Percentiles rank a stretch among this genome's conserved stretches.
Conservation (phyloP, 2,329 filamentous ascomycete species). For the Penicillium sp. region DNA sequence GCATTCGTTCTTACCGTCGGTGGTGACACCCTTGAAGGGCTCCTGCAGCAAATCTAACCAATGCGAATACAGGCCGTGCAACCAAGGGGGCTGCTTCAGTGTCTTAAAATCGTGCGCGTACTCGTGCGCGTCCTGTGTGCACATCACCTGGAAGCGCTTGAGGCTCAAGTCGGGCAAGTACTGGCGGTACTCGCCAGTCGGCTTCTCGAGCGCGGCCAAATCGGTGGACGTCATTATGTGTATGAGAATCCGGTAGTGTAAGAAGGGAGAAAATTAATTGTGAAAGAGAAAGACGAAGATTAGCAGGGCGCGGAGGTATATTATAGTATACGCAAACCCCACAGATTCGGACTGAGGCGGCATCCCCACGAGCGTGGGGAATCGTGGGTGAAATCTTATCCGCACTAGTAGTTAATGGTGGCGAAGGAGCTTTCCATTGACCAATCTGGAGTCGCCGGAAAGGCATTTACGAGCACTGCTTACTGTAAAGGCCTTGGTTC, state of each 20-base stretch:
- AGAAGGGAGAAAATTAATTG: not conserved
- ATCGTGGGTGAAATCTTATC: constrained; percentile 22
- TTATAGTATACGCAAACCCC: constrained; percentile 20
- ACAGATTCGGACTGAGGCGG: constrained; percentile 9
- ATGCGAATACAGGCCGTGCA: constrained; percentile 61
- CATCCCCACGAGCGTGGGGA: constrained; percentile 21
- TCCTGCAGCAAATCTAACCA: constrained; percentile 61
- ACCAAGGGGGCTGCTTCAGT: constrained; percentile 63
- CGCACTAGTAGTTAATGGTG: not conserved
- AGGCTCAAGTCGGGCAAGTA: constrained; percentile 63
- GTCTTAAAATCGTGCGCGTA: constrained; percentile 64
- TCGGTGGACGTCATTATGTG: constrained; percentile 6
- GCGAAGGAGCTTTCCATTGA: not conserved
- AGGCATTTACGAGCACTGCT: constrained; percentile 6
- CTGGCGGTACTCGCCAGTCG: constrained; percentile 52
- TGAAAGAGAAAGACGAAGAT: not conserved
- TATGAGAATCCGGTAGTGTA: not conserved
- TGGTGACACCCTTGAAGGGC: constrained; percentile 70
- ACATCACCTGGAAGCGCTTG: constrained; percentile 64
- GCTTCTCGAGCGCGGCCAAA: constrained; percentile 9
- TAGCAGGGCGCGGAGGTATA: constrained; percentile 4
- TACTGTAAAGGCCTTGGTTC: not conserved
- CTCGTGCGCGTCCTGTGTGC: constrained; percentile 61
- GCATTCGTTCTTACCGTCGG: constrained; percentile 54
- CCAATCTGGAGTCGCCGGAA: constrained; percentile 12